Evolutionary conservation across 495 filamentous ascomycete species (phyloP), one percentile per base, ranked within the genome.

Genomic region (Penicillium cinerascens): DNA sequence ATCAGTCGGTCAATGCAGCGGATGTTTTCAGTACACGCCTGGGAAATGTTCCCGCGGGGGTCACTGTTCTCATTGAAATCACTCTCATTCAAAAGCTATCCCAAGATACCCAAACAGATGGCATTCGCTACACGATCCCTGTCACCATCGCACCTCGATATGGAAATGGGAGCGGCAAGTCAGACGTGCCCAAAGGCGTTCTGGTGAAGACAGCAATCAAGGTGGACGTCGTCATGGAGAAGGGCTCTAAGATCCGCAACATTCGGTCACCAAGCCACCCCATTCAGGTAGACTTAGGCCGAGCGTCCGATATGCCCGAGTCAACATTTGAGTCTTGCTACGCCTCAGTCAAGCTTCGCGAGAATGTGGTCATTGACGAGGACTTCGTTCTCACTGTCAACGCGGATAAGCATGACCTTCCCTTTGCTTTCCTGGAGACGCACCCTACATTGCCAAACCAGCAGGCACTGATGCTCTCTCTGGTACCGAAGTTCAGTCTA

Each of bases 201-300:
- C 17, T 33, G 1, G 57, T 61, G 2, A 78, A 76, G 1, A 83
- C 84, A 46, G 66, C 69, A 25, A 78, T 89, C 46, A 76, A 72
- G 1, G 76, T 88, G 1, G 80, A 87, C 56, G 70, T 79, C 11
- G 76, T 77, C 20, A 79, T 86, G 74, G 70, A 78, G 11, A 69
- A 76, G 4, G 72, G 74, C 7, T 79, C 71, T 8, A 69, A 74
- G 41, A 81, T 89, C 56, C 74, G 77, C 51, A 72, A 64, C 27
- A 65, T 88, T 27, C 79, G 79, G 48, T 85, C 80, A 0, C 85
- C 85, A 2, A 79, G 73, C 15, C 86, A 88, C 56, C 82, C 82
- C 4, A 85, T 88, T 49, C 64, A 81, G 0, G 75, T 88, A 3
- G 73, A 72, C 0, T 67, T 87, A 29, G 86, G 84, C 11, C 78